Evolutionary conservation across 805 yeast genomes (phyloP), one percentile per base, ranked within the genome.

Genomic region (Wickerhamomyces chaumierensis): DNA sequence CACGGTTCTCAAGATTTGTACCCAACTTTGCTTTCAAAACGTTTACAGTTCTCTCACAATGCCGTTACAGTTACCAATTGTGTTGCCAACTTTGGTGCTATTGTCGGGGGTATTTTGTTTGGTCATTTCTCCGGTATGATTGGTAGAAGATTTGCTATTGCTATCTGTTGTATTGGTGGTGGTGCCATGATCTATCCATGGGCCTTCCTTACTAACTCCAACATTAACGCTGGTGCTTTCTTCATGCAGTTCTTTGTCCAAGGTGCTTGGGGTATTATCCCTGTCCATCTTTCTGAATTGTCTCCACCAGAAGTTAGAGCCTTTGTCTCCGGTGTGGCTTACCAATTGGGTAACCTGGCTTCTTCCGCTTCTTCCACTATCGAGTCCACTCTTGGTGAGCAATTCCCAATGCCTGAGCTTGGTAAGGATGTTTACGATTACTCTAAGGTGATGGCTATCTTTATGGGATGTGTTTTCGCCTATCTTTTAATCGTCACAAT

Each of bases 201-300:
- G 75, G 78, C 75, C 1, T 73, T 65, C 57, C 50, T 71, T 49
- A 34, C 66, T 55, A 56, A 56, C 27, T 58, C 61, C 31, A 77
- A 68, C 15, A 67, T 72, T 41, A 69, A 70, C 46, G 79, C 78
- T 0, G 79, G 78, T 44, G 81, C 61, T 1, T 75, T 76, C 54
- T 75, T 73, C 59, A 56, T 76, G 42, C 82, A 76, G 51, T 71
- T 71, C 51, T 72, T 69, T 42, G 81, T 78, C 38, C 81, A 75
- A 58, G 83, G 83, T 49, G 75, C 78, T 20, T 78, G 81, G 78
- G 83, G 83, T 48, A 76, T 75, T 33, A 63, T 71, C 39, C 83
- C 83, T 39, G 65, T 75, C 41, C 80, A 76, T 55, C 59, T 78
- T 39, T 63, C 75, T 3, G 82, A 75, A 56, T 62, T 78, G 44